Base-by-base conservation (phyloP, 2,329 filamentous ascomycete genomes). In the Sporothrix brasiliensis region DNA sequence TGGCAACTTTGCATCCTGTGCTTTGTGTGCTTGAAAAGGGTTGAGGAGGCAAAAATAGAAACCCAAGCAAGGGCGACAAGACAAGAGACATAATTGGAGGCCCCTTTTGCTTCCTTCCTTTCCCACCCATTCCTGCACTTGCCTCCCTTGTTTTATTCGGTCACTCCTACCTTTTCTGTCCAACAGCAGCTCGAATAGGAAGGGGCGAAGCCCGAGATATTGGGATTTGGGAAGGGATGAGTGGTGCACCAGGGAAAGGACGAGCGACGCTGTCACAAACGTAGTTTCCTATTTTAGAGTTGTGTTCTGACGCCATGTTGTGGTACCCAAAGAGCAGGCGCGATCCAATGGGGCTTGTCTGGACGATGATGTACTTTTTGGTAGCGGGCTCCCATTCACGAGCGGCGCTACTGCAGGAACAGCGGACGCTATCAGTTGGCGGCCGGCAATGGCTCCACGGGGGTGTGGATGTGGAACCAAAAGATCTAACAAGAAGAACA, bases 401-500 rank as follows among this genome's bases (percentile, higher is more conserved):
- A 66, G 47, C 47, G 44, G 63, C 63, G 63, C 63, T 66, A 66
- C 47, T 50, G 63, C 63, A 52, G 44, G 63, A 24, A 66, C 63
- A 52, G 11, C 63, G 47, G 63, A 39, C 63, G 47, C 63, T 66
- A 66, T 52, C 47, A 66, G 27, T 19, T 66, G 63, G 61, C 27
- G 61, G 63, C 63, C 63, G 63, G 27, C 49, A 34, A 10, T 13
- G 21, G 14, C 34, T 66, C 63, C 63, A 53, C 19, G 24, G 47
- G 24, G 19, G 14, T 10, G n/a, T 24, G 39, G 58, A 3, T n/a
- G 11, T 58, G 54, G 54, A 21, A 58, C 54, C 24, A 49, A 49
- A 30, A 21, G 19, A n/a, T 41, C 27, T 5, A 47, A 49, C 13
- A 47, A 49, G 50, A 34, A 10, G 19, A n/a, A 60, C n/a, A 63